Conservation (phyloP, 1,139 yeast genomes). For the Yamadazyma sp. region DNA sequence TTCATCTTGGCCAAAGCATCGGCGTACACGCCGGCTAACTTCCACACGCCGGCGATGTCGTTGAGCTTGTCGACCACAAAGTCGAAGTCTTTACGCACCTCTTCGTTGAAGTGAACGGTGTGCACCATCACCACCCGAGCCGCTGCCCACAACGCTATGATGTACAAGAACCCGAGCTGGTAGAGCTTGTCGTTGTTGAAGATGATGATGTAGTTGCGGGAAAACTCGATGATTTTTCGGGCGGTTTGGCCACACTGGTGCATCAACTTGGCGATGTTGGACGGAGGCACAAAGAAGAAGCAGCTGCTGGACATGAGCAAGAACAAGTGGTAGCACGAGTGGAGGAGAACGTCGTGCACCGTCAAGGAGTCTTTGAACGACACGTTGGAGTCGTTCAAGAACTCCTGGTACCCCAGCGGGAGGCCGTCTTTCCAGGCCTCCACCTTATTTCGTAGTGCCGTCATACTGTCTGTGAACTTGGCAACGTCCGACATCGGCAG, state of each 20-base stretch:
- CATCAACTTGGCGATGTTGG: constrained; percentile 1
- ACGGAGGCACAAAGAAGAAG: background rate
- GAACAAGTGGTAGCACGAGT: constrained; percentile 5
- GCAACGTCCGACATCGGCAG: background rate
- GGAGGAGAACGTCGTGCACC: constrained; percentile 6
- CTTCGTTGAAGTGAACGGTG: background rate
- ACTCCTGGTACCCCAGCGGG: constrained; percentile 3
- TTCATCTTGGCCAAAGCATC: constrained; percentile 1
- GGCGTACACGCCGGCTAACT: constrained; percentile 1
- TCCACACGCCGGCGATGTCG: constrained; percentile 5
- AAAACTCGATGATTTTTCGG: constrained; percentile 4
- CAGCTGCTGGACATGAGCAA: constrained; percentile 2
- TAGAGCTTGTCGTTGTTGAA: constrained; percentile 5
- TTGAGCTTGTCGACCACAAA: constrained; percentile 2
- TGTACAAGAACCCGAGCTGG: constrained; percentile 5
- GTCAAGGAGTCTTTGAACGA: constrained; percentile 6
- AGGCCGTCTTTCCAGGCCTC: constrained; percentile 4
- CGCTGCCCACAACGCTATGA: constrained; percentile 5
- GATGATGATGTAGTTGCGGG: constrained; percentile 1
- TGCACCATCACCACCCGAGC: background rate
- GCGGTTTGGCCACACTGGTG: constrained; percentile 2
- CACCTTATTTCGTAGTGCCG: background rate
- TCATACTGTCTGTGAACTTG: background rate
- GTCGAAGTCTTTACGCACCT: constrained; percentile 3
- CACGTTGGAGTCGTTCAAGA: constrained; percentile 4